Percentiles rank a stretch among this genome's conserved stretches.
Evolutionary conservation across 2,329 filamentous ascomycete species (phyloP).

Genomic region (Zymoseptoria crescenta): DNA sequence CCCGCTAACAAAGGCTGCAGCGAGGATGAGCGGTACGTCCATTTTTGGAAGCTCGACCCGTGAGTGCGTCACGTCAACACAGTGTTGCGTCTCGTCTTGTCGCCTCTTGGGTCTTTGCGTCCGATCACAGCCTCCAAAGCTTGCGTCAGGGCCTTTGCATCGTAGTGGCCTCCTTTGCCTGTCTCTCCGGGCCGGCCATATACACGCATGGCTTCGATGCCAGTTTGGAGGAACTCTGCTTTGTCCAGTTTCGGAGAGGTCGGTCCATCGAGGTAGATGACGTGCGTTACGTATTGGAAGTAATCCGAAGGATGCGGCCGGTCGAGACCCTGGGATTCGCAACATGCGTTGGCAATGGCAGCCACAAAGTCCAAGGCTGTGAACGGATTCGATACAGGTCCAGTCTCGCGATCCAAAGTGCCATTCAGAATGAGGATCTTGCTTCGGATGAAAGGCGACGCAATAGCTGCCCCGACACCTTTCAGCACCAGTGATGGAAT

Average conservation of each 20-base stretch:
- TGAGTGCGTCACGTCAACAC: constrained; percentile 27
- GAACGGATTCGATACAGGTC: constrained; percentile 57
- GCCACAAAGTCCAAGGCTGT: constrained; percentile 73
- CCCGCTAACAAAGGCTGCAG: neutral
- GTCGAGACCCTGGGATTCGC: constrained; percentile 51
- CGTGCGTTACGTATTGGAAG: constrained; percentile 67
- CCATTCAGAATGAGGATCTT: constrained; percentile 85
- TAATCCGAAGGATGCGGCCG: constrained; percentile 40
- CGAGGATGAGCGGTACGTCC: neutral
- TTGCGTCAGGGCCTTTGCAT: constrained; percentile 64
- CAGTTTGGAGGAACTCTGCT: constrained; percentile 53
- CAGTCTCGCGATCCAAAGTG: constrained; percentile 77
- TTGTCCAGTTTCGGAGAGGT: constrained; percentile 64
- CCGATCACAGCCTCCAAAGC: constrained; percentile 73
- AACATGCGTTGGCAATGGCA: constrained; percentile 67
- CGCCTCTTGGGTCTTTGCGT: constrained; percentile 47
- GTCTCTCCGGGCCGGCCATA: constrained; percentile 61
- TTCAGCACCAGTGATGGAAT: constrained; percentile 73
- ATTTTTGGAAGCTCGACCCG: neutral
- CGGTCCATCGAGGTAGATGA: constrained; percentile 69
- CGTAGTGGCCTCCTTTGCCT: constrained; percentile 57
- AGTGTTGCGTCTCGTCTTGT: constrained; percentile 53
- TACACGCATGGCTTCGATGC: constrained; percentile 68
- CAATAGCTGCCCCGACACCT: constrained; percentile 59
- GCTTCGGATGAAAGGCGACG: constrained; percentile 46